phyloP scores from a whole-genome alignment of 371 early-diverging fungal species.

The Nematocida sp. region DNA sequence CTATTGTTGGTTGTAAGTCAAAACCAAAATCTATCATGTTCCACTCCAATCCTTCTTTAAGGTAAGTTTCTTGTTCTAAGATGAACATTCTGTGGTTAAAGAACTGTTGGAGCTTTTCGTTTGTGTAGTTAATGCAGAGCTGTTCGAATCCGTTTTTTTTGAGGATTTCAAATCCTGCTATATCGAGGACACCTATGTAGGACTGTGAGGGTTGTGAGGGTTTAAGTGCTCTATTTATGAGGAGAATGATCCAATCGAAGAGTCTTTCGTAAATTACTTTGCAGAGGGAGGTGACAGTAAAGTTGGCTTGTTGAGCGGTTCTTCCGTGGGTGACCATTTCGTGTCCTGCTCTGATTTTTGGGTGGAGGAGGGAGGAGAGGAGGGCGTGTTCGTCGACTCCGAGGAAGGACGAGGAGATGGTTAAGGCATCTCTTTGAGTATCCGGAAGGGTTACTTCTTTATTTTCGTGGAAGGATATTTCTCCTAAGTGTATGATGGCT shows the following conservation, averaged over 20 bases:
- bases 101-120: slow-evolving; percentile 97
- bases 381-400: slow-evolving; percentile 81
- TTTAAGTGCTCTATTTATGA: slow-evolving; percentile 80
- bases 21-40: slow-evolving; percentile 96
- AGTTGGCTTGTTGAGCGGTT: slow-evolving; percentile 76
- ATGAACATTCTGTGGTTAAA: slow-evolving; percentile 99
- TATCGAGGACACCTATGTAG: slow-evolving; percentile 97
- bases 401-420: slow-evolving; percentile 84
- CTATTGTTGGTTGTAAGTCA: slow-evolving; percentile 94
- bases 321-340: slow-evolving; percentile 87
- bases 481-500: slow-evolving; percentile 88
- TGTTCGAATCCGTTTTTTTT: slow-evolving; percentile 95
- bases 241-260: slow-evolving; percentile 80
- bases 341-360: slow-evolving; percentile 84
- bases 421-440: slow-evolving; percentile 69
- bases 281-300: slow-evolving; percentile 83
- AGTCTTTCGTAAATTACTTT: slow-evolving; percentile 90
- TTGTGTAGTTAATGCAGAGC: slow-evolving; percentile 98
- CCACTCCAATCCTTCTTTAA: slow-evolving; percentile 91
- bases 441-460: slow-evolving; percentile 80
- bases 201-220: slow-evolving; percentile 68
- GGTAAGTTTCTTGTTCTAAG: slow-evolving; percentile 94
- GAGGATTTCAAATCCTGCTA: slow-evolving; percentile 99
- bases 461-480: slow-evolving; percentile 74
- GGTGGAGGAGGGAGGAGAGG: slow-evolving; percentile 76